A percentile compares a stretch with the other conserved stretches of the same genome.
phyloP scores from a whole-genome alignment of 345 rosid species.

The Citropsis articulata region DNA sequence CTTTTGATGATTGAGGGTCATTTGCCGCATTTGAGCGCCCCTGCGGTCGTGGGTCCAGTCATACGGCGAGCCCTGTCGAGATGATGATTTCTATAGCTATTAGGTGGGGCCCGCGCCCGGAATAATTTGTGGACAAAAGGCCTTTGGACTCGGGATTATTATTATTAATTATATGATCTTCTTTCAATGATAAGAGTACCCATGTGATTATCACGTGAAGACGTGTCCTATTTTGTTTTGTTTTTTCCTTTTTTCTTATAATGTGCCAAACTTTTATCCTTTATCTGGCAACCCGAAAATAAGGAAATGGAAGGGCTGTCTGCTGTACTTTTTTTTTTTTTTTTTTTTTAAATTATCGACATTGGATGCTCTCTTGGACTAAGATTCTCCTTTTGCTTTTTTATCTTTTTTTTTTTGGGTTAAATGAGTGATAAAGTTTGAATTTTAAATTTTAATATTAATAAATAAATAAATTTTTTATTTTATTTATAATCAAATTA shows the following conservation, averaged over 20 bases:
- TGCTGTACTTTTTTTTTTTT: background rate
- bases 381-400: too few relatives aligned
- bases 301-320: background rate
- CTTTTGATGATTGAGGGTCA: constrained; percentile 71
- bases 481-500: too few relatives aligned
- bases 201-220: constrained; percentile 43
- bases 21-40: constrained; percentile 84
- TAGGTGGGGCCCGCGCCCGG: constrained; percentile 24
- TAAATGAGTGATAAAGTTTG: too few relatives aligned
- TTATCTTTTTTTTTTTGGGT: too few relatives aligned
- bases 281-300: background rate
- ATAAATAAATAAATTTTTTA: too few relatives aligned
- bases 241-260: background rate
- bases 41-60: constrained; percentile 48
- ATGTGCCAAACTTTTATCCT: background rate
- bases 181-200: constrained; percentile 31
- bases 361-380: too few relatives aligned
- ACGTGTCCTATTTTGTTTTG: constrained; percentile 6
- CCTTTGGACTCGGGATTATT: constrained; percentile 11
- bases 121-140: constrained; percentile 35
- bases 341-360: too few relatives aligned
- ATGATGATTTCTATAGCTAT: constrained; percentile 18
- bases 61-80: constrained; percentile 67
- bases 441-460: too few relatives aligned
- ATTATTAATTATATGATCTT: background rate